Percentiles rank a stretch among this genome's conserved stretches.
Conservation (phyloP, 768 basidiomycete species). For the Leucosporidium creatinivorum region DNA sequence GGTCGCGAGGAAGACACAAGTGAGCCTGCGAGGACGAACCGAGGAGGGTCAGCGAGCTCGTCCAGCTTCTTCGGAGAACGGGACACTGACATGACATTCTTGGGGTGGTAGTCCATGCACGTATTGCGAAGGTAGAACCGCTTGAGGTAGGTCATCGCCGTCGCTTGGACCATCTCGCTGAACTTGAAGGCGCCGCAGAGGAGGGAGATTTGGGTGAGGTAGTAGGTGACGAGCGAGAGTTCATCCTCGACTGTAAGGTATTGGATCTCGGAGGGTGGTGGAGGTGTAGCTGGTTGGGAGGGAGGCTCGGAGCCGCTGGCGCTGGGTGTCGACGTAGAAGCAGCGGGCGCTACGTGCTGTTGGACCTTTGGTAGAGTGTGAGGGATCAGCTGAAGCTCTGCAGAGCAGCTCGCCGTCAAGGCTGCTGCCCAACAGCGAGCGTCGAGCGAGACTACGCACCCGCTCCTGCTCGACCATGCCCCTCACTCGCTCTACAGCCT, state of each 20-base stretch:
- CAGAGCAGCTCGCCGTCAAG: background rate
- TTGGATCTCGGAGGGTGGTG: slow-evolving; percentile 48
- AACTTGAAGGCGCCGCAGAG: slow-evolving; percentile 73
- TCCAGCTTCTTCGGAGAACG: background rate
- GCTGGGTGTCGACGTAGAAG: slow-evolving; percentile 45
- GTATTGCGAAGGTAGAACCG: slow-evolving; percentile 96
- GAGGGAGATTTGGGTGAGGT: slow-evolving; percentile 74
- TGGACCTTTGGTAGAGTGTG: background rate
- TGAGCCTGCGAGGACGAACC: slow-evolving; percentile 59
- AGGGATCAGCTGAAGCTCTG: background rate
- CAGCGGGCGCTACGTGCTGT: slow-evolving; percentile 53
- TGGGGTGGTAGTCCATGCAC: slow-evolving; percentile 99
- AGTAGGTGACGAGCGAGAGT: slow-evolving; percentile 76
- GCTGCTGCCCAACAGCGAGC: background rate
- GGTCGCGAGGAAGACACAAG: slow-evolving; percentile 85
- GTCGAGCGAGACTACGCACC: slow-evolving; percentile 31
- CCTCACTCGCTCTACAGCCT: slow-evolving; percentile 68
- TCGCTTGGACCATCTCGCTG: slow-evolving; percentile 87
- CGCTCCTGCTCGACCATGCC: slow-evolving; percentile 49
- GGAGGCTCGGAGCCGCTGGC: slow-evolving; percentile 8
- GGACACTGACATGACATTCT: slow-evolving; percentile 86
- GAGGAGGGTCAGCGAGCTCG: background rate
- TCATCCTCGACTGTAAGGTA: slow-evolving; percentile 81
- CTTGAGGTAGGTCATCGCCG: slow-evolving; percentile 84
- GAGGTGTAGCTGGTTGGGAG: slow-evolving; percentile 3